These are phyloP conservation scores for Microbotryomycetes sp. DNA, from an alignment of 1,284 basidiomycete genomes.

Conservation along the genomic window DNA sequence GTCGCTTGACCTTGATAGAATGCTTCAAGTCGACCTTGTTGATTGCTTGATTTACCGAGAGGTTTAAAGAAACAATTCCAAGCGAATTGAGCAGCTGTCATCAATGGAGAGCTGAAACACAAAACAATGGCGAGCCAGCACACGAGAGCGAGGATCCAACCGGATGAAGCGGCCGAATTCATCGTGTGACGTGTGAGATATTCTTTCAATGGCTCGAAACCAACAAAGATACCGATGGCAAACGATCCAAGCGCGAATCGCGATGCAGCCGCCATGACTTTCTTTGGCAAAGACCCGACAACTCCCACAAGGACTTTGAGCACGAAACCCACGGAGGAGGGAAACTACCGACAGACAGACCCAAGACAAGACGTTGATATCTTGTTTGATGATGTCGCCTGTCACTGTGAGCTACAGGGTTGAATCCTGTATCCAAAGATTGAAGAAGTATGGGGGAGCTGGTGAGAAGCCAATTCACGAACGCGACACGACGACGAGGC, in stretches of 20 bases:
- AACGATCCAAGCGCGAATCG: neutral
- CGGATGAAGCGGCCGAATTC: neutral
- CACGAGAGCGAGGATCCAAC: slow-evolving; percentile 6
- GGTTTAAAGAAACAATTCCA: slow-evolving; percentile 44
- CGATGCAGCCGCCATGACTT: neutral
- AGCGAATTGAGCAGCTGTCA: slow-evolving; percentile 15
- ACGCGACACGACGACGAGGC: no score
- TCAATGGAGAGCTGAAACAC: slow-evolving; percentile 4
- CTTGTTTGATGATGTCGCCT: no score
- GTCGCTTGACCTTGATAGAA: slow-evolving; percentile 64
- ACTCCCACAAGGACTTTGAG: no score
- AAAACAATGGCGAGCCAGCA: neutral
- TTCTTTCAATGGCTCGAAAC: slow-evolving; percentile 14
- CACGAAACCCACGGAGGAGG: no score
- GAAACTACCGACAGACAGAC: no score
- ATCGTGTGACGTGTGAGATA: slow-evolving; percentile 10
- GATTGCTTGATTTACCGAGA: slow-evolving; percentile 39
- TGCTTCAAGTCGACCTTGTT: slow-evolving; percentile 44
- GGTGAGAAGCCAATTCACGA: no score
- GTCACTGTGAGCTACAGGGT: no score
- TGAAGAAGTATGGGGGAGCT: no score
- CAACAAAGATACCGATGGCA: slow-evolving; percentile 2
- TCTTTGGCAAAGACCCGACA: no score
- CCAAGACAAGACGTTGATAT: no score
- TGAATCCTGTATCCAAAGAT: no score